These are phyloP conservation scores for Tarenaya hassleriana DNA, from an alignment of 345 rosid species.

Conservation along the genomic window DNA sequence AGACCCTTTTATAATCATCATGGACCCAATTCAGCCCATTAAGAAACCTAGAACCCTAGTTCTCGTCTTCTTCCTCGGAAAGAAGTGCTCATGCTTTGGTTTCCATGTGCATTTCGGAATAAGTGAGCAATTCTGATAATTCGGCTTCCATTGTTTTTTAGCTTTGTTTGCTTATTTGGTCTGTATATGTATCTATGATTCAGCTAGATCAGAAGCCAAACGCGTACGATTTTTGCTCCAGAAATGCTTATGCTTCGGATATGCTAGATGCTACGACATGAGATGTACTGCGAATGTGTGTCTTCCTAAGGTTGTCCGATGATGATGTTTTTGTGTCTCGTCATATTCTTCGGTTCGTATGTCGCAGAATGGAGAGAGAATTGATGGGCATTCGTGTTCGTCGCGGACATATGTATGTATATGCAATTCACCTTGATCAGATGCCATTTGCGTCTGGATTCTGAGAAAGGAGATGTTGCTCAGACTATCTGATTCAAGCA, in stretches of 20 bases:
- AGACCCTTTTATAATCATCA: too few relatives aligned
- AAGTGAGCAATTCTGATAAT: conserved; percentile 6
- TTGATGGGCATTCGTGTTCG: neutral
- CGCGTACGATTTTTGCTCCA: neutral
- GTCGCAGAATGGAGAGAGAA: too few relatives aligned
- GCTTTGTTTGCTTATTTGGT: neutral
- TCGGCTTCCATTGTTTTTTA: neutral
- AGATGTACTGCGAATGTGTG: conserved; percentile 14
- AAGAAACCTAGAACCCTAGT: conserved; percentile 26
- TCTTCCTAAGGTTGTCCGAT: neutral
- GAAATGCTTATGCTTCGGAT: neutral
- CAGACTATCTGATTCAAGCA: conserved; percentile 9
- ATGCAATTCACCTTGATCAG: conserved; percentile 16
- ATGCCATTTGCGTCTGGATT: neutral
- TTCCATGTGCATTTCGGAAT: conserved; percentile 17
- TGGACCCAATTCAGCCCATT: too few relatives aligned
- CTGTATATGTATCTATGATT: neutral
- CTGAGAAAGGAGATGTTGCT: neutral
- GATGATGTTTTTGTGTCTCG: too few relatives aligned
- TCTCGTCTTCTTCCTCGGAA: conserved; percentile 12
- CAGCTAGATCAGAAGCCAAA: conserved; percentile 19
- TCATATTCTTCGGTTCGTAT: too few relatives aligned
- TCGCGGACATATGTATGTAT: neutral
- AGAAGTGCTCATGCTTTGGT: neutral
- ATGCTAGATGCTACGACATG: too few relatives aligned